Evolutionary conservation across 805 yeast genomes (phyloP), one percentile per base, ranked within the genome.

Genomic region (Diddensiella santjacobensis): DNA sequence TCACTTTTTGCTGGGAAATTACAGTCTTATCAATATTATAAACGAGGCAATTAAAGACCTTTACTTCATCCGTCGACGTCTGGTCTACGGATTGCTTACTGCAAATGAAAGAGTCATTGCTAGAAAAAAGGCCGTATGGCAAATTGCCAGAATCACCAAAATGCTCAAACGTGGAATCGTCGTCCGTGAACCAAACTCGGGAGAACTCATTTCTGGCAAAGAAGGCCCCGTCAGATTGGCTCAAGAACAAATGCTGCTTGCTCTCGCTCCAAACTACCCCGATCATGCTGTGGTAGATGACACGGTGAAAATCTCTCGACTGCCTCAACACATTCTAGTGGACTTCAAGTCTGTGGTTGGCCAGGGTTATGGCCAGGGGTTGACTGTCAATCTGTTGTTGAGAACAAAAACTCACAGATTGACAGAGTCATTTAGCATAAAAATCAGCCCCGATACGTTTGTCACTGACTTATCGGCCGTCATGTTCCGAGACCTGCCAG

Each of bases 381-480:
- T 84, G 76, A 79, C 79, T 42, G 90, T 89, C 2, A 80, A 81
- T 57, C 71, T 87, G 67, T 83, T 82, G 62, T 67, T 88, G 57
- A 71, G 95, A 61, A 83, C 80, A 52, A 71, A 77, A 23, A 75
- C 74, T 45, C 77, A 72, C 59, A 71, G 85, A 55, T 69, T 88
- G 47, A 83, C 96, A 0, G 96, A 88, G 66, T 84, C 95, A 0
- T 87, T 84, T 67, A 79, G 84, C 3, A 79, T 87, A 41, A 77
- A 78, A 52, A 78, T 88, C 40, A 71, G 73, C 44, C 71, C 83
- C 1, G 78, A 77, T 13, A 78, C 79, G 44, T 80, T 76, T 40
- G 71, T 85, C 48, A 86, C 84, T 50, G 81, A 80, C 56, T 72
- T 87, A 30, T 79, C 89, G 40, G 89, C 91, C 6, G 93, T 93